Conservation (phyloP, 805 yeast genomes). For the Lipomyces yamadae region DNA sequence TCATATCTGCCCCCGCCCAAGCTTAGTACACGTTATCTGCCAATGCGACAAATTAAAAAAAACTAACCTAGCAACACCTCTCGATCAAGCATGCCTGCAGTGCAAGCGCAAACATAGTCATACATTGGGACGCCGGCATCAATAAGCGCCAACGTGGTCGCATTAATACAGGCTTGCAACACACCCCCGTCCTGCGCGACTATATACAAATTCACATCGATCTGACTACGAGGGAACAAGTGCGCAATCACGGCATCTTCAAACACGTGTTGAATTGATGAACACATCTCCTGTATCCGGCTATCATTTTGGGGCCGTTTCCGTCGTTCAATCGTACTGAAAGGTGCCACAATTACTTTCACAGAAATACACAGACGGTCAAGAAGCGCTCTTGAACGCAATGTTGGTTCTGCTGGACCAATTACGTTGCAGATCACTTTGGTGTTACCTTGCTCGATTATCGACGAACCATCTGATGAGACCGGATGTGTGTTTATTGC, state of each 20-base stretch:
- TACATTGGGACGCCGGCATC: conserved; percentile 96
- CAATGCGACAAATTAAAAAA: background rate
- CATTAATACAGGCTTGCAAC: conserved; percentile 76
- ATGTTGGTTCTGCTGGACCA: conserved; percentile 87
- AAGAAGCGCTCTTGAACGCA: conserved; percentile 52
- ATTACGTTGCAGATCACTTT: conserved; percentile 81
- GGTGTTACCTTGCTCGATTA: conserved; percentile 89
- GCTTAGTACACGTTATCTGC: no score
- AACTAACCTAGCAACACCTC: conserved; percentile 62
- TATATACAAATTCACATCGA: conserved; percentile 75
- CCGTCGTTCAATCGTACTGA: conserved; percentile 76
- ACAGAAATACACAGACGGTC: conserved; percentile 65
- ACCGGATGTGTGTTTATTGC: conserved; percentile 83
- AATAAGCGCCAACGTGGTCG: conserved; percentile 83
- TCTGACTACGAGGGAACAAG: conserved; percentile 80
- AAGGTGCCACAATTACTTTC: conserved; percentile 74
- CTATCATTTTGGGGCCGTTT: conserved; percentile 68
- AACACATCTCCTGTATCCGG: conserved; percentile 46
- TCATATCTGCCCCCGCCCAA: conserved; percentile 58
- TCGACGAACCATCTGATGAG: conserved; percentile 89
- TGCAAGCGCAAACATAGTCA: conserved; percentile 81
- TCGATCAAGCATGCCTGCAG: conserved; percentile 78
- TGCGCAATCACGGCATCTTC: conserved; percentile 68
- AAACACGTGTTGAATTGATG: conserved; percentile 45
- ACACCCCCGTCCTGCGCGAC: conserved; percentile 91